phyloP scores from a whole-genome alignment of 805 yeast species.

The Candida caryicola region DNA sequence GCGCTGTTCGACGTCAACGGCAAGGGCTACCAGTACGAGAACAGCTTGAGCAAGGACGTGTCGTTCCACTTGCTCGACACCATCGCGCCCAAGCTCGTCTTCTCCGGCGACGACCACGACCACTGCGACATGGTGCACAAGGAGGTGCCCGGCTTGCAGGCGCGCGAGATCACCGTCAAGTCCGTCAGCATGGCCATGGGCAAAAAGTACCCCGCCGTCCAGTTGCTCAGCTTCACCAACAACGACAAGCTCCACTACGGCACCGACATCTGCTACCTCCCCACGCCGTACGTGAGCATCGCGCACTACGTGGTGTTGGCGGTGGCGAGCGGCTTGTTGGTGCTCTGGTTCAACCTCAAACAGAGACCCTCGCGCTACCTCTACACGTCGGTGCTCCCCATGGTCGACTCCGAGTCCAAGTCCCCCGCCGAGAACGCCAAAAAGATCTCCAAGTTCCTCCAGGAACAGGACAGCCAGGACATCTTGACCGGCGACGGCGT shows the following conservation, averaged over 20 bases:
- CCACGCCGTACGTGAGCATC: constrained; percentile 45
- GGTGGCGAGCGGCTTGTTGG: constrained; percentile 23
- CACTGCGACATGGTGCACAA: constrained; percentile 75
- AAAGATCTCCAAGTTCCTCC: constrained; percentile 28
- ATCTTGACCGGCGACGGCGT: constrained; percentile 1
- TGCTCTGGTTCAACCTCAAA: constrained; percentile 30
- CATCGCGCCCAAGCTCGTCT: constrained; percentile 20
- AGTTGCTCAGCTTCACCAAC: constrained; percentile 27
- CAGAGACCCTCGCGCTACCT: constrained; percentile 24
- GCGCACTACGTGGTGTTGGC: constrained; percentile 37
- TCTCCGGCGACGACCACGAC: constrained; percentile 52
- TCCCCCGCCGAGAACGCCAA: constrained; percentile 17
- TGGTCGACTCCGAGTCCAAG: constrained; percentile 12
- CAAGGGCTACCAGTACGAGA: constrained; percentile 26
- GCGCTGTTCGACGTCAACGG: constrained; percentile 12
- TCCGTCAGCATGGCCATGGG: constrained; percentile 95
- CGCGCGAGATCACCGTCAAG: constrained; percentile 76
- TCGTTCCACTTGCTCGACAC: constrained; percentile 14
- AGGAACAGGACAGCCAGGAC: constrained; percentile 26
- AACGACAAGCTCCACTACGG: constrained; percentile 19
- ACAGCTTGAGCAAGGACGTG: constrained; percentile 16
- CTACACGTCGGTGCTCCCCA: constrained; percentile 27
- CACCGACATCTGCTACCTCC: constrained; percentile 46
- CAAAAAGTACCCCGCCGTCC: constrained; percentile 50
- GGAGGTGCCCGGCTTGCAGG: constrained; percentile 12